These are phyloP conservation scores for Ramaria sp. DNA, from an alignment of 768 basidiomycete genomes.

Conservation along the genomic window DNA sequence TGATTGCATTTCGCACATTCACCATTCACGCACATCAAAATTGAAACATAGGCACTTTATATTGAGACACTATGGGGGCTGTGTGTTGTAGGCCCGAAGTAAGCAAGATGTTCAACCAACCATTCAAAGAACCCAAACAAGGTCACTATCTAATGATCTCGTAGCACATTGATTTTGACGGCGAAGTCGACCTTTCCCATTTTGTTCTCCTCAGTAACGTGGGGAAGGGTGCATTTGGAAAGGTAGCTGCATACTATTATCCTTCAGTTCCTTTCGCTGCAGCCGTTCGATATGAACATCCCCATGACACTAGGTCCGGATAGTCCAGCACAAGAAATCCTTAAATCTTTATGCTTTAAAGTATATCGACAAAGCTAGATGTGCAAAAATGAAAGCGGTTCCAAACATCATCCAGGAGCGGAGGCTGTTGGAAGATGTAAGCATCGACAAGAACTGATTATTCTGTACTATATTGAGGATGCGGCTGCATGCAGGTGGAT, in stretches of 20 bases:
- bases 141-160: background rate
- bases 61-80: constrained; percentile 54
- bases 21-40: background rate
- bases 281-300: background rate
- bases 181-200: constrained; percentile 93
- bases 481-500: constrained; percentile 23
- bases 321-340: constrained; percentile 41
- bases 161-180: constrained; percentile 93
- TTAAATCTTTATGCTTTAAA: constrained; percentile 39
- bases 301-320: constrained; percentile 28
- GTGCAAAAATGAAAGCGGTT: constrained; percentile 36
- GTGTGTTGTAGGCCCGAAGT: constrained; percentile 79
- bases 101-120: constrained; percentile 28
- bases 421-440: constrained; percentile 36
- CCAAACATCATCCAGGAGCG: constrained; percentile 41
- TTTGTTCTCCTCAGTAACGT: constrained; percentile 91
- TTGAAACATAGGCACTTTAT: background rate
- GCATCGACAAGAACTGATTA: constrained; percentile 3
- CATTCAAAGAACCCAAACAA: background rate
- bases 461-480: constrained; percentile 10
- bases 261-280: background rate
- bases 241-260: constrained; percentile 40
- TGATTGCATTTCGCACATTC: background rate
- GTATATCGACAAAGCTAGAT: constrained; percentile 43
- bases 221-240: constrained; percentile 97